These are phyloP conservation scores for Aegilops sharonensis DNA, from an alignment of 176 grass and related monocot species.

Conservation along the genomic window DNA sequence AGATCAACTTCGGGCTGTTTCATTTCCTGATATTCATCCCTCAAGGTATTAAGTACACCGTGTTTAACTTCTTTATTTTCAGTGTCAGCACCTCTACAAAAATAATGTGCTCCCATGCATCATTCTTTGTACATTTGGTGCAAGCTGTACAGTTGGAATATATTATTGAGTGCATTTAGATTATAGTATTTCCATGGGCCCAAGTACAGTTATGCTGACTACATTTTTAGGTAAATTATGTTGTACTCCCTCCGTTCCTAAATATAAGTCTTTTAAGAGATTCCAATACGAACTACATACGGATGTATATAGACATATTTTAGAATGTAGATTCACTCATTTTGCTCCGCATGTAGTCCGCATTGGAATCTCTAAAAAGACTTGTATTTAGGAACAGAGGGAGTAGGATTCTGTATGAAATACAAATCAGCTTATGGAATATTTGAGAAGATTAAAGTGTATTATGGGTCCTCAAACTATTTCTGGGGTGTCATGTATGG, in stretches of 20 bases:
- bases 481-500: background rate
- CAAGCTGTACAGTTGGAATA: background rate
- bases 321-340: too few relatives aligned
- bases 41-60: conserved; percentile 54
- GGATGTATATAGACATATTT: too few relatives aligned
- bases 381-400: too few relatives aligned
- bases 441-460: background rate
- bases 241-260: background rate
- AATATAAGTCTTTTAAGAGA: too few relatives aligned
- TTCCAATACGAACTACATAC: too few relatives aligned
- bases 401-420: background rate
- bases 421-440: background rate
- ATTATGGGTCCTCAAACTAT: conserved; percentile 5
- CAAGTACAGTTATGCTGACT: conserved; percentile 10
- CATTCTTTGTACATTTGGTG: background rate
- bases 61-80: conserved; percentile 29
- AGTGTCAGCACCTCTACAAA: conserved; percentile 25
- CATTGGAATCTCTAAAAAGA: too few relatives aligned
- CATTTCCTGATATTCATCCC: conserved; percentile 95
- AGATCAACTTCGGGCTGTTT: conserved; percentile 90
- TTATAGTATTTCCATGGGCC: background rate
- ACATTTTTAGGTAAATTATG: background rate
- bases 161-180: too few relatives aligned
- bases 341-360: too few relatives aligned
- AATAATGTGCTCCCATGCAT: background rate